These are phyloP conservation scores for Discostella stelligera DNA, from an alignment of 352 stramenopile species.

Conservation along the genomic window DNA sequence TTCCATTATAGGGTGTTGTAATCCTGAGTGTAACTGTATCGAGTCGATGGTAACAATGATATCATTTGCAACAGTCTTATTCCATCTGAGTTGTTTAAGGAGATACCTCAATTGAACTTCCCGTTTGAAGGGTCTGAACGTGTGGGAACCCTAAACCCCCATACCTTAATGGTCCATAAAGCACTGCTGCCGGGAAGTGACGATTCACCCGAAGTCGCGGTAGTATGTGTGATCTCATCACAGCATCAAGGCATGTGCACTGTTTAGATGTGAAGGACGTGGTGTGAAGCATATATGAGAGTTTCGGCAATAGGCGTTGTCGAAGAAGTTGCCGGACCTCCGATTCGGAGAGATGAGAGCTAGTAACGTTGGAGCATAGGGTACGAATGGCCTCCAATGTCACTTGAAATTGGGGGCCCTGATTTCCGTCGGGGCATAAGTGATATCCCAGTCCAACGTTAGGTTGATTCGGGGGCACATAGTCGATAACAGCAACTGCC, in stretches of 20 bases:
- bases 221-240: neutral
- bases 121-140: neutral
- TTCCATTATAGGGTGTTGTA: neutral
- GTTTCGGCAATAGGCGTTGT: slow-evolving; percentile 7
- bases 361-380: neutral
- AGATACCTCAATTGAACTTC: slow-evolving; percentile 12
- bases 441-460: slow-evolving; percentile 19
- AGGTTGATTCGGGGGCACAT: slow-evolving; percentile 7
- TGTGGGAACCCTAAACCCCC: slow-evolving; percentile 19
- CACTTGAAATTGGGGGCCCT: neutral
- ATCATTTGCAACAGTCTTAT: slow-evolving; percentile 14
- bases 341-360: neutral
- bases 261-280: no score
- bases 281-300: slow-evolving; percentile 4
- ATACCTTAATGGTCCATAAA: neutral
- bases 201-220: neutral
- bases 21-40: slow-evolving; percentile 18
- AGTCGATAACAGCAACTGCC: neutral
- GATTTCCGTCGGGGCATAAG: slow-evolving; percentile 15
- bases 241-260: no score
- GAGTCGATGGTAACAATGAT: slow-evolving; percentile 9
- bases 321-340: slow-evolving; percentile 6
- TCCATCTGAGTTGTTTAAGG: slow-evolving; percentile 1
- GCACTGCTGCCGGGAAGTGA: slow-evolving; percentile 14
- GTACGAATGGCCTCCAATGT: neutral